Evolutionary conservation across 75 land plant species (phyloP), one percentile per base, ranked within the genome.

Genomic region (Picea sitchensis): DNA sequence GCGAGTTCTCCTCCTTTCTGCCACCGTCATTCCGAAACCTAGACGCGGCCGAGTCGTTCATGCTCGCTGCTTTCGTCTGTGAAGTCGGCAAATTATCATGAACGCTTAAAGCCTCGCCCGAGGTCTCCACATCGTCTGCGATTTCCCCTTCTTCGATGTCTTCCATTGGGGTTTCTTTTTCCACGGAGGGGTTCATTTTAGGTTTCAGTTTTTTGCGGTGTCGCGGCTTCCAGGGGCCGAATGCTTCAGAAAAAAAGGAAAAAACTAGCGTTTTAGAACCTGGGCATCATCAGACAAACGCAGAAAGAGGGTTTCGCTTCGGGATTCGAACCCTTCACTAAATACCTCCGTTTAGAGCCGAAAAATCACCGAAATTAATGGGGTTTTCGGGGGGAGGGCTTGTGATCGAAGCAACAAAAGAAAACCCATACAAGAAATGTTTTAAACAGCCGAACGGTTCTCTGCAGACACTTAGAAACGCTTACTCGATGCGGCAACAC

Each of bases 141-240:
- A 82, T 81, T 73, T 89, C 88, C 61, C 90, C 88, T 61, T 86
- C 88, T 54, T 86, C 87, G 44, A 85, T 77, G 17, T 85, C 86
- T 38, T 31, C 77, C 51, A 71, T 71, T n/a, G 54, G 73, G 54
- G 38, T 14, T 15, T 44, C 73, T 14, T 71, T 71, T 41, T 71
- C 54, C 6, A n/a, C 54, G 12, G 73, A 41, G 14, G 73, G n/a
- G 44, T 17, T 18, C 73, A 71, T 71, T 41, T 71, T 9, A 51
- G 12, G 56, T 71, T 36, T 15, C 7, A 9, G 26, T 34, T 71
- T 7, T 69, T 44, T 18, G 20, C 73, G 21, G 47, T 44, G 2
- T 71, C 44, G 44, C 23, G 74, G 74, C n/a, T 71, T 71, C 74
- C 3, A 17, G 44, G 14, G 44, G 47, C 54, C 74, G 3, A 71